Evolutionary conservation across 1,284 basidiomycete genomes (phyloP).

Genomic region (Irpex rosettiformis): DNA sequence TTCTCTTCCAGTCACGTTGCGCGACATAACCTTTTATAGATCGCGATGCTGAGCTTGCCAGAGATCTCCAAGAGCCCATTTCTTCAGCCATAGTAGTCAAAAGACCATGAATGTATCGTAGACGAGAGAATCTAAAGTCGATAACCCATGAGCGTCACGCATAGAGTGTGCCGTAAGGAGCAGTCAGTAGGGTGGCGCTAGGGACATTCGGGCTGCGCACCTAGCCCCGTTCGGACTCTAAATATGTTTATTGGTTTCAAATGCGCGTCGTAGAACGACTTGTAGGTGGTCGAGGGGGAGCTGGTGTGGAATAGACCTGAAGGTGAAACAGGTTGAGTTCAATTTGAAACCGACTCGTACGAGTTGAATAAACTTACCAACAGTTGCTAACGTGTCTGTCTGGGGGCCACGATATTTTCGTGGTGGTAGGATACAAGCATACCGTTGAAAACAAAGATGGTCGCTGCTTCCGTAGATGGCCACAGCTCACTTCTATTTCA

Average conservation of each 20-base stretch:
- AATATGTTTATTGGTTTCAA: not conserved
- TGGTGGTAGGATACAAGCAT: not conserved
- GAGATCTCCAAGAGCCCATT: conserved; percentile 32
- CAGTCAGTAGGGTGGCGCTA: not conserved
- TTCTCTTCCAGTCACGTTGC: conserved; percentile 30
- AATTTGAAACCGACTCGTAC: not conserved
- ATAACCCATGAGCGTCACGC: not conserved
- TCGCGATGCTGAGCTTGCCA: conserved; percentile 32
- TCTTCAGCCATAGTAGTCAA: conserved; percentile 29
- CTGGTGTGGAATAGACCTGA: too few species aligned
- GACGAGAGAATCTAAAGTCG: not conserved
- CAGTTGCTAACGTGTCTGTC: not conserved
- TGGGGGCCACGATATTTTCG: not conserved
- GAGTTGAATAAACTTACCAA: not conserved
- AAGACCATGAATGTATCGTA: not conserved
- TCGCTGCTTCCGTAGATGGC: not conserved
- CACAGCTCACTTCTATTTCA: not conserved
- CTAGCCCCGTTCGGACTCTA: not conserved
- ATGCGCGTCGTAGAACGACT: not conserved
- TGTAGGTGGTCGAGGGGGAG: too few species aligned
- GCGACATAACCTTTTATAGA: conserved; percentile 41
- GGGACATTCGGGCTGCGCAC: not conserved
- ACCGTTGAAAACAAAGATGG: not conserved
- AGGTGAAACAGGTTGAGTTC: too few species aligned
- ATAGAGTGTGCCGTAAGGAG: not conserved